phyloP scores from a whole-genome alignment of 495 filamentous ascomycete species.

The Aspergillus nidulans region DNA sequence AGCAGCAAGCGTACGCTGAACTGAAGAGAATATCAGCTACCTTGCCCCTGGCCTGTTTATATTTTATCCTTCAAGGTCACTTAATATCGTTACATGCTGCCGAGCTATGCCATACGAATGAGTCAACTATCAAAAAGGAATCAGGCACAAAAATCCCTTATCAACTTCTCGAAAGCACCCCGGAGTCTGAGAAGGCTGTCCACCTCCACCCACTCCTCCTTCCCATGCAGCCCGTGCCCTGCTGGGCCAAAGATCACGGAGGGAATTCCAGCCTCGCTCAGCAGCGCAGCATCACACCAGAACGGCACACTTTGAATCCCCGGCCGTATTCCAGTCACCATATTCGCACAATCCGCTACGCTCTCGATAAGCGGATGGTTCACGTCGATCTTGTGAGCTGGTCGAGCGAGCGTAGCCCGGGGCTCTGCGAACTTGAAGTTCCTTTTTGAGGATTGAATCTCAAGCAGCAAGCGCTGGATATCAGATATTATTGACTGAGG shows the following conservation, averaged over 20 bases:
- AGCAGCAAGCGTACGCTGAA: too few relatives aligned
- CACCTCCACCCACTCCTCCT: conserved; percentile 43
- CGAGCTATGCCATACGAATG: too few relatives aligned
- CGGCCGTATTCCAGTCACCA: conserved; percentile 15
- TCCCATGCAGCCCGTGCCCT: conserved; percentile 40
- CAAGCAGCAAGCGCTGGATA: conserved; percentile 19
- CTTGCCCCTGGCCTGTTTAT: too few relatives aligned
- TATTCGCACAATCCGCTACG: conserved; percentile 17
- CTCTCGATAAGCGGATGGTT: conserved; percentile 33
- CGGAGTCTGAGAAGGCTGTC: conserved; percentile 28
- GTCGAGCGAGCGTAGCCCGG: conserved; percentile 30
- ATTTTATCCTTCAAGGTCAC: too few relatives aligned
- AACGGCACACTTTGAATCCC: conserved; percentile 24
- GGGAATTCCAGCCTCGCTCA: conserved; percentile 35
- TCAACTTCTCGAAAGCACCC: conserved; percentile 20
- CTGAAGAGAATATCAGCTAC: too few relatives aligned
- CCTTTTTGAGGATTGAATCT: conserved; percentile 18
- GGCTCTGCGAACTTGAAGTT: conserved; percentile 26
- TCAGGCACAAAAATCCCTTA: conserved; percentile 28
- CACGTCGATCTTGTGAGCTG: conserved; percentile 26
- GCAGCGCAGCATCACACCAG: conserved; percentile 44
- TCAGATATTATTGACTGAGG: conserved; percentile 28
- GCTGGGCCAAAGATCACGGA: conserved; percentile 39
- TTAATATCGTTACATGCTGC: too few relatives aligned
- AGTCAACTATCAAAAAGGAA: too few relatives aligned